A percentile compares a stretch with the other conserved stretches of the same genome.
Evolutionary conservation across 495 filamentous ascomycete species (phyloP).

Genomic region (Apodospora peruviana): DNA sequence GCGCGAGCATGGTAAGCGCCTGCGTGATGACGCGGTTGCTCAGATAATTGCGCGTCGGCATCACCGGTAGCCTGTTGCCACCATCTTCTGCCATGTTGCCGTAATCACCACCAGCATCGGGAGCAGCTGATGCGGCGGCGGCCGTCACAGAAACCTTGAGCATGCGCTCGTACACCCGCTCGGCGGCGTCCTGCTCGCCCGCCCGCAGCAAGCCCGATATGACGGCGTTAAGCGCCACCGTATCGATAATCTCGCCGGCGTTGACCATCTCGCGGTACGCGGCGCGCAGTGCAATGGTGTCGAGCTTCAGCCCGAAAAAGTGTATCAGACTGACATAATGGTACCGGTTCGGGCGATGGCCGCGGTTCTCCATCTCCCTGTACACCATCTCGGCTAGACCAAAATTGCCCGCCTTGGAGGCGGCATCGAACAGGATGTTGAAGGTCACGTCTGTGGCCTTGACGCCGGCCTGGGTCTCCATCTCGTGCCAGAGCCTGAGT

Average conservation of each 20-base stretch:
- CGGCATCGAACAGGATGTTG: constrained; percentile 85
- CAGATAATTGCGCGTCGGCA: constrained; percentile 36
- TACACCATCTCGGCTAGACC: constrained; percentile 76
- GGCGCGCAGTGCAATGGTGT: constrained; percentile 61
- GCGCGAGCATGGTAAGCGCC: constrained; percentile 48
- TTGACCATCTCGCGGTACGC: constrained; percentile 73
- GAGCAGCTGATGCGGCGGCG: constrained; percentile 13
- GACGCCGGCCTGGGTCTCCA: constrained; percentile 71
- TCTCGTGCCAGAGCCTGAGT: constrained; percentile 79
- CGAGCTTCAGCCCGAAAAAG: constrained; percentile 65
- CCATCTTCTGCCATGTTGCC: neutral
- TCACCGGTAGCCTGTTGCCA: constrained; percentile 8
- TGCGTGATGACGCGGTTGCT: constrained; percentile 49
- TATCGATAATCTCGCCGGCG: constrained; percentile 82
- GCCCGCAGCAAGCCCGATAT: constrained; percentile 70
- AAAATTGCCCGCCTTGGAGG: constrained; percentile 78
- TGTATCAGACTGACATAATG: constrained; percentile 78
- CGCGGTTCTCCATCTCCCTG: constrained; percentile 68
- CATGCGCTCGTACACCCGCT: constrained; percentile 78
- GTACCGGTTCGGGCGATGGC: constrained; percentile 60
- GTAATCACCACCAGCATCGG: no score
- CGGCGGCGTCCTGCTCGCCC: constrained; percentile 65
- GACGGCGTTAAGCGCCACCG: constrained; percentile 77
- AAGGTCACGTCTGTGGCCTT: constrained; percentile 68
- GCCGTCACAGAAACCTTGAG: constrained; percentile 39